Base-by-base conservation (phyloP, 139 green algal genomes). In the Closterium sp. region DNA sequence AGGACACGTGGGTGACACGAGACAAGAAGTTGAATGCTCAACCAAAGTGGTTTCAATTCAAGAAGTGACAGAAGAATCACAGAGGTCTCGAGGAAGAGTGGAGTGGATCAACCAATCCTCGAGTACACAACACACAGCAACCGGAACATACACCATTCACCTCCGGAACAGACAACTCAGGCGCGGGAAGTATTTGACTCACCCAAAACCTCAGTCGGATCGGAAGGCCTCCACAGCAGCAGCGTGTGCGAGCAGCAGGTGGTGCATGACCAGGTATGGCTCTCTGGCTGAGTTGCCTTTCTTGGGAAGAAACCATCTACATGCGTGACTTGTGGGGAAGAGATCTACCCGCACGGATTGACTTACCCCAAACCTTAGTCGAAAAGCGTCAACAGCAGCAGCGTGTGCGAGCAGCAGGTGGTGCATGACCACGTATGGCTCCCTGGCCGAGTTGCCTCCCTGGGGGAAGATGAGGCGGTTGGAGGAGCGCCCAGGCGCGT, bases 361-460 rank as follows among this genome's bases (percentile, higher is more conserved):
- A 29, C 73, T 29, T 21, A 92, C 89, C 94, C 94, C 86, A 90
- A 92, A 96, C 28, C 88, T 24, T 9, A 70, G 84, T 50, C 93
- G 73, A 90, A 95, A 96, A 42, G 93, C 89, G n/a, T 95, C 29
- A 29, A 93, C 94, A 27, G 95, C 95, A 22, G 62, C 70, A 13
- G 91, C 94, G 62, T 96, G 95, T n/a, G 95, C 93, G 9, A 92
- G 86, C 86, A 96, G 92, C 86, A 96, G 92, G 92, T 95, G 73
- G 88, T 96, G 95, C 27, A 50, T 91, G 27, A 92, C 94, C 30
- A 92, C 84, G 87, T 95, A 96, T 70, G 92, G 89, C 91, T 95
- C 95, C n/a, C 30, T 88, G 7, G 22, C 22, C 2, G 84, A 90
- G 85, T 93, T 9, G n/a, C 88, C 88, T 31, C n/a, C 50, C 32